Percentiles rank a stretch among this genome's conserved stretches.
phyloP scores from a whole-genome alignment of 306 rosid genomes.

The Sindora glabra region DNA sequence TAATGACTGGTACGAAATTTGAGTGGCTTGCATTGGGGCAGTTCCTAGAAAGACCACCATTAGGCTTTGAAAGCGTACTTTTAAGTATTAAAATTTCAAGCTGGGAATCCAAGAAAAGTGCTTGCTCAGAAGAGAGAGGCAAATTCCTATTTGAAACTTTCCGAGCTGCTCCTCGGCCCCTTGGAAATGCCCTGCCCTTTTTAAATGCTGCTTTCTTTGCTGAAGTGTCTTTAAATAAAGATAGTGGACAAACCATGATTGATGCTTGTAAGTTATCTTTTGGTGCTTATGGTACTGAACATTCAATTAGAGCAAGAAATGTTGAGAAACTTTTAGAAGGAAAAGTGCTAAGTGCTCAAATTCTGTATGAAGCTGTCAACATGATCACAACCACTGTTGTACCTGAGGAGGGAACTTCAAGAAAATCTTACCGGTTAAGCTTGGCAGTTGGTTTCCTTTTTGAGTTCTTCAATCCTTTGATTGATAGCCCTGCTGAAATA shows the following conservation, averaged over 20 bases:
- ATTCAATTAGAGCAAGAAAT: conserved; percentile 70
- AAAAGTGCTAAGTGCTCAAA: conserved; percentile 36
- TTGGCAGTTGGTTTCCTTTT: conserved; percentile 75
- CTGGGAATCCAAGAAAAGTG: conserved; percentile 25
- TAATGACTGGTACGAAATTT: conserved; percentile 35
- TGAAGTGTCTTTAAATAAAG: conserved; percentile 39
- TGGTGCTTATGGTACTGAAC: conserved; percentile 66
- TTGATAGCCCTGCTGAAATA: conserved; percentile 23
- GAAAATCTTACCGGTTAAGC: conserved; percentile 56
- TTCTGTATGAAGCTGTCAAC: conserved; percentile 50
- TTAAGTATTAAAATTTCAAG: conserved; percentile 55
- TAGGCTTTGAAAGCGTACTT: conserved; percentile 45
- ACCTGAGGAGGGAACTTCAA: conserved; percentile 49
- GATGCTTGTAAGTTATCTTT: conserved; percentile 56
- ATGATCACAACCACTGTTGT: conserved; percentile 36
- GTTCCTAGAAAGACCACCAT: conserved; percentile 56
- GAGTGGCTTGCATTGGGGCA: conserved; percentile 56
- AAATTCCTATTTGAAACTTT: conserved; percentile 60
- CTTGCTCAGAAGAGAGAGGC: conserved; percentile 25
- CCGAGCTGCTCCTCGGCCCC: conserved; percentile 81
- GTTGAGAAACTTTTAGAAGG: conserved; percentile 61
- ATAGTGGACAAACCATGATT: conserved; percentile 33
- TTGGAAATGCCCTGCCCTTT: conserved; percentile 71
- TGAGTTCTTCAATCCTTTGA: conserved; percentile 54
- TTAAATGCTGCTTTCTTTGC: conserved; percentile 80